A percentile compares a stretch with the other conserved stretches of the same genome.
Conservation (phyloP, 805 yeast genomes). For the Starmerella gropengiesseri region DNA sequence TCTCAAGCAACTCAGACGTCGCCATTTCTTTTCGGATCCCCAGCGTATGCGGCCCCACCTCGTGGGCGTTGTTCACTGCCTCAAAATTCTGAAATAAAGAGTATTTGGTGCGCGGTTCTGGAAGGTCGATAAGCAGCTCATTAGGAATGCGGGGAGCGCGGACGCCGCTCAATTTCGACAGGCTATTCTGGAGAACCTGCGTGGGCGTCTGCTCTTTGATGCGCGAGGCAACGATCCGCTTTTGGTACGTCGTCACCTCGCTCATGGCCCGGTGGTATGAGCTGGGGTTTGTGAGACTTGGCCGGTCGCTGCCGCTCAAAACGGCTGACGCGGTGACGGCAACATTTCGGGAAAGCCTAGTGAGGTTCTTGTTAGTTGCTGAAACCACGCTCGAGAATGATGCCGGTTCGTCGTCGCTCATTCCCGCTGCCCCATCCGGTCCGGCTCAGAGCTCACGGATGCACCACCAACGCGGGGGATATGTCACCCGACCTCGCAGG, state of each 20-base stretch:
- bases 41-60: constrained; percentile 40
- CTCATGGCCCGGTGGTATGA: constrained; percentile 18
- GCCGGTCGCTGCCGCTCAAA: constrained; percentile 18
- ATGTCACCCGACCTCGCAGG: no score
- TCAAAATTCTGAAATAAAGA: constrained; percentile 57
- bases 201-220: constrained; percentile 17
- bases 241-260: constrained; percentile 16
- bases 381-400: constrained; percentile 31
- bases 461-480: no score
- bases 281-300: constrained; percentile 9
- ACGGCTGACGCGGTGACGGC: constrained; percentile 31
- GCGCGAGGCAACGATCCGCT: constrained; percentile 15
- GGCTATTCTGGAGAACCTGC: constrained; percentile 11
- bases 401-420: constrained; percentile 20
- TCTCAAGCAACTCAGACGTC: constrained; percentile 51
- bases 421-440: not conserved
- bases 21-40: constrained; percentile 54
- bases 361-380: constrained; percentile 32
- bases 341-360: constrained; percentile 31
- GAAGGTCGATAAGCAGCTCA: constrained; percentile 47
- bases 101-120: constrained; percentile 32
- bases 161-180: constrained; percentile 29
- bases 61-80: constrained; percentile 34
- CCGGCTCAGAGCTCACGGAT: no score
- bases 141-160: constrained; percentile 44